Evolutionary conservation across 1,284 basidiomycete species (phyloP).

Genomic region (Fomitiporia mediterranea): DNA sequence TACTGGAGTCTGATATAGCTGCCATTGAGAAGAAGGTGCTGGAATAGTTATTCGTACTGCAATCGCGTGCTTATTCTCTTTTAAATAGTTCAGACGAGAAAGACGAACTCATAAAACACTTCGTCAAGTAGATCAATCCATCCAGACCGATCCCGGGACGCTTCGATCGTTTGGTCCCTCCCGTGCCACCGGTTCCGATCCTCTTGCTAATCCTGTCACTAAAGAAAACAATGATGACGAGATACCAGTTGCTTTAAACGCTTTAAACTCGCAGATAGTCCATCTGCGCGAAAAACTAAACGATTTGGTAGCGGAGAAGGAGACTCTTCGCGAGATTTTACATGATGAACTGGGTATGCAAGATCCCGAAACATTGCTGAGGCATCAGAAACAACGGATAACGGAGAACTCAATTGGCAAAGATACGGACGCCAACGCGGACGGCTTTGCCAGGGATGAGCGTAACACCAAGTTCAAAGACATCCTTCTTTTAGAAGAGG

Average conservation of each 20-base stretch:
- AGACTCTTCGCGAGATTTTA: conserved; percentile 6
- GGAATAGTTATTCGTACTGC: neutral
- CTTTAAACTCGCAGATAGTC: conserved; percentile 9
- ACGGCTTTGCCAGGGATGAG: neutral
- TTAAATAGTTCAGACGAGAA: neutral
- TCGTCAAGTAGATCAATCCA: neutral
- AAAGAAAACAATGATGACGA: neutral
- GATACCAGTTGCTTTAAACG: neutral
- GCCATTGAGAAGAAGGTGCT: conserved; percentile 2
- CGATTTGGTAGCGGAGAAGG: conserved; percentile 9
- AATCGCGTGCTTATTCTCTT: neutral
- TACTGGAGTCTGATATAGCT: neutral
- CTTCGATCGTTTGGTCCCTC: neutral
- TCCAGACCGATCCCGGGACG: conserved; percentile 2
- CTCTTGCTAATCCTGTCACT: neutral
- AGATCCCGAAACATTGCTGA: neutral
- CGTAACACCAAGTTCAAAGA: neutral
- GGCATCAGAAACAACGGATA: neutral
- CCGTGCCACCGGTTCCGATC: too few species aligned
- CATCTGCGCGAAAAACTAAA: conserved; percentile 6
- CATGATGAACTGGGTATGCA: neutral
- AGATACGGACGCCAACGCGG: neutral
- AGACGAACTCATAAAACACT: neutral
- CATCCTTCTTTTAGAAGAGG: conserved; percentile 17
- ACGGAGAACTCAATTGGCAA: neutral